phyloP scores from a whole-genome alignment of 371 early-diverging fungal species.

The Actinomortierella wolfii region DNA sequence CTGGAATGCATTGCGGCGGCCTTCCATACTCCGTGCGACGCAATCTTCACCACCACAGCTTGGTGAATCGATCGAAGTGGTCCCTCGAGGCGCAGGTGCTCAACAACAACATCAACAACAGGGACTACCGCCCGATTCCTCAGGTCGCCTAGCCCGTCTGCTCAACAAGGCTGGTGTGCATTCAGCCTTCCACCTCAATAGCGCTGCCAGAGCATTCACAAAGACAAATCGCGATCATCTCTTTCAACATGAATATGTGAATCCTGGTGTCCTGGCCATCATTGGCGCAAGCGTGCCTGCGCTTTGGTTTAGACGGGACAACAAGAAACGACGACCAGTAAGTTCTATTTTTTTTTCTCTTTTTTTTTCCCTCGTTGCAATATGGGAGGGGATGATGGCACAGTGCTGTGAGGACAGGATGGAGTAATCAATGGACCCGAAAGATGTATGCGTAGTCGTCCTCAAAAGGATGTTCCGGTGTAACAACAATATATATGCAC shows the following conservation, averaged over 20 bases:
- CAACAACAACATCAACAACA: neutral
- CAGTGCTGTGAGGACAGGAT: neutral
- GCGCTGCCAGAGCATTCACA: constrained; percentile 30
- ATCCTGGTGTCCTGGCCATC: constrained; percentile 11
- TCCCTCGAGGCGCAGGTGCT: neutral
- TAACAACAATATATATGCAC: too few species aligned
- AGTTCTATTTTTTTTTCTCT: constrained; percentile 2
- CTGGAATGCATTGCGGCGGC: too few species aligned
- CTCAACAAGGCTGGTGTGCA: constrained; percentile 26
- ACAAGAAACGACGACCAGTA: constrained; percentile 43
- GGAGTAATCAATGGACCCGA: constrained; percentile 3
- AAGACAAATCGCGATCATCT: constrained; percentile 10
- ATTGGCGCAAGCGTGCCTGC: constrained; percentile 23
- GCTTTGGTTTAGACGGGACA: constrained; percentile 33
- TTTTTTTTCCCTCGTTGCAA: too few species aligned
- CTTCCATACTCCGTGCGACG: too few species aligned
- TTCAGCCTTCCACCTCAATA: constrained; percentile 22
- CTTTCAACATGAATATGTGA: constrained; percentile 6
- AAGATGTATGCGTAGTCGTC: too few species aligned
- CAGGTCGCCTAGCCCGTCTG: neutral
- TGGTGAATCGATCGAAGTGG: neutral
- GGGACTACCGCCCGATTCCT: neutral
- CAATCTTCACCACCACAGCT: neutral
- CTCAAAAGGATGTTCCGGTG: too few species aligned
- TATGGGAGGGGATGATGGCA: too few species aligned